phyloP scores from a whole-genome alignment of 2,329 filamentous ascomycete genomes.

The Nemania diffusa region DNA sequence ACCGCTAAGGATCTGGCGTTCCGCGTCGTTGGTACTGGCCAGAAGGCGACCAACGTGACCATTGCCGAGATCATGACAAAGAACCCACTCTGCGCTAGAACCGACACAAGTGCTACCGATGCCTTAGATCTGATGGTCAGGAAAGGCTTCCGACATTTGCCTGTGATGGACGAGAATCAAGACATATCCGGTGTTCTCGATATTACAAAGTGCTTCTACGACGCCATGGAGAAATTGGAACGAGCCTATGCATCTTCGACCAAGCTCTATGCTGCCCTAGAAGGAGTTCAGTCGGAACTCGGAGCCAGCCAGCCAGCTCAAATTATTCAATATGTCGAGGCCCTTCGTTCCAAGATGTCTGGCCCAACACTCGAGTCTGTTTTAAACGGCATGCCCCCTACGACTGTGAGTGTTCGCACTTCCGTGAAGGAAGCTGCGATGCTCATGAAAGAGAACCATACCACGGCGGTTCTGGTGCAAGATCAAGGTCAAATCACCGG shows the following conservation, averaged over 20 bases:
- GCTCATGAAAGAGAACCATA: slow-evolving; percentile 99
- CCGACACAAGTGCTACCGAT: slow-evolving; percentile 97
- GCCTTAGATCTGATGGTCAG: slow-evolving; percentile 97
- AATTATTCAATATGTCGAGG: slow-evolving; percentile 99
- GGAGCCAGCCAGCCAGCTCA: slow-evolving; percentile 96
- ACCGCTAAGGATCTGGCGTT: slow-evolving; percentile 99
- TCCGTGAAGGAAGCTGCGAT: slow-evolving; percentile 95
- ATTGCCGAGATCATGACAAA: slow-evolving; percentile 99
- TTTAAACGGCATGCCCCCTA: slow-evolving; percentile 88
- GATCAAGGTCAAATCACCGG: slow-evolving; percentile 97
- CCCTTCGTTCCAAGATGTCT: slow-evolving; percentile 95
- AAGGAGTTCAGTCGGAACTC: slow-evolving; percentile 96
- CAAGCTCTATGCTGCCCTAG: slow-evolving; percentile 95
- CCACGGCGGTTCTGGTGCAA: slow-evolving; percentile 93
- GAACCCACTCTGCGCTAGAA: slow-evolving; percentile 96
- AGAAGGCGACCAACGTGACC: slow-evolving; percentile 88
- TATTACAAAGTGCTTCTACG: slow-evolving; percentile 99
- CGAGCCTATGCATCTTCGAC: slow-evolving; percentile 97
- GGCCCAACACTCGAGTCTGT: slow-evolving; percentile 96
- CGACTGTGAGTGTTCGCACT: slow-evolving; percentile 93
- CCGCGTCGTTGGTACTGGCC: slow-evolving; percentile 89
- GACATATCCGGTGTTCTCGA: slow-evolving; percentile 98
- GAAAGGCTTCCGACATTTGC: slow-evolving; percentile 96
- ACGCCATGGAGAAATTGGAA: slow-evolving; percentile 99
- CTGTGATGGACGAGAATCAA: slow-evolving; percentile 99